Conservation (phyloP, 2,329 filamentous ascomycete species). For the Pyrenophora graminea region DNA sequence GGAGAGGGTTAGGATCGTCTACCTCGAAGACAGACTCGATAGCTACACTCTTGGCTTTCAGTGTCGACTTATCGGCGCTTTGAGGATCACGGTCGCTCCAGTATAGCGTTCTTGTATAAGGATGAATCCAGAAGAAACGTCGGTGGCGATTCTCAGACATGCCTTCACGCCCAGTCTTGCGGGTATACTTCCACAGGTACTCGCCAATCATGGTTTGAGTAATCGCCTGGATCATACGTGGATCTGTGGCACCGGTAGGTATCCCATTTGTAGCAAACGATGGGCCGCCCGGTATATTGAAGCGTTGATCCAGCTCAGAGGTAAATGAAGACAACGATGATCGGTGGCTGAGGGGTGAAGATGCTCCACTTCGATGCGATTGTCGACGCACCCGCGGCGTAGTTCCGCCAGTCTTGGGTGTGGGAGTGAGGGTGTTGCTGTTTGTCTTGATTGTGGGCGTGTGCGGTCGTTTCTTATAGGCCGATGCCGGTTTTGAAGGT, state of each 20-base stretch:
- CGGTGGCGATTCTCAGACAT: constrained; percentile 89
- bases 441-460: constrained; percentile 50
- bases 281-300: constrained; percentile 65
- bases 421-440: constrained; percentile 53
- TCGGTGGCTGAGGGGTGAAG: constrained; percentile 63
- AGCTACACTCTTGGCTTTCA: constrained; percentile 84
- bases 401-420: constrained; percentile 54
- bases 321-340: constrained; percentile 95
- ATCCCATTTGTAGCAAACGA: constrained; percentile 62
- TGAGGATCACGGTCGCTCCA: constrained; percentile 93
- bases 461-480: constrained; percentile 57
- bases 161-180: constrained; percentile 85
- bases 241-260: constrained; percentile 73
- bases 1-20: constrained; percentile 91
- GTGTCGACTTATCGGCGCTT: constrained; percentile 73
- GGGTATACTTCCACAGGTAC: constrained; percentile 98
- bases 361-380: constrained; percentile 53
- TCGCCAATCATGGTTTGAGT: constrained; percentile 99
- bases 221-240: constrained; percentile 98
- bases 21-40: constrained; percentile 94
- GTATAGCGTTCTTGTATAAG: constrained; percentile 93
- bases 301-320: constrained; percentile 88
- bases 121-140: constrained; percentile 98
- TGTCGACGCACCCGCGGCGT: constrained; percentile 57
- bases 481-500: constrained; percentile 80